Evolutionary conservation across 345 rosid species (phyloP).

Genomic region (Sisymbrium irio): DNA sequence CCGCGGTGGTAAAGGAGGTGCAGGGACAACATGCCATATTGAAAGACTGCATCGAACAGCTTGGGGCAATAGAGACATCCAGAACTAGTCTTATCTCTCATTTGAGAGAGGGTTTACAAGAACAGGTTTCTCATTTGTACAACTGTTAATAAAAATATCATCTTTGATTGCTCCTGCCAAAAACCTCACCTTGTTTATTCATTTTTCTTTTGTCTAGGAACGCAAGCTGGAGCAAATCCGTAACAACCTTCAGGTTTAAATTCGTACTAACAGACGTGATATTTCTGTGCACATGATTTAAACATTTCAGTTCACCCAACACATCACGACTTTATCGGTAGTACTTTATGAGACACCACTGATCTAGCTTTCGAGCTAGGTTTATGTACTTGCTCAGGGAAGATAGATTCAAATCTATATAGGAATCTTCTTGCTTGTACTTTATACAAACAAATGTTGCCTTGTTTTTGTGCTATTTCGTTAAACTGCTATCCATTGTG

Average conservation of each 20-base stretch:
- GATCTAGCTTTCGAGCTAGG: conserved; percentile 9
- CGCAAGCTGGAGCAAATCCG: conserved; percentile 71
- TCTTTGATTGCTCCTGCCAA: conserved; percentile 19
- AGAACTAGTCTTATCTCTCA: conserved; percentile 67
- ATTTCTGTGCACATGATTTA: neutral
- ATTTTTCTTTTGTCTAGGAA: conserved; percentile 45
- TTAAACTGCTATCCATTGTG: neutral
- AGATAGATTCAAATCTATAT: neutral
- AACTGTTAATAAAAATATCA: neutral
- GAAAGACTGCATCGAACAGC: conserved; percentile 71
- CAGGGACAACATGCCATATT: conserved; percentile 69
- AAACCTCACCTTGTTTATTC: neutral
- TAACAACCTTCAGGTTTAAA: conserved; percentile 75
- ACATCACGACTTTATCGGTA: neutral
- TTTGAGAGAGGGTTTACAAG: conserved; percentile 81
- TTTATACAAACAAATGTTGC: neutral
- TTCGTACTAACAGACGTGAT: neutral
- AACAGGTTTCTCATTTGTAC: conserved; percentile 57
- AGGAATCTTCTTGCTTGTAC: neutral
- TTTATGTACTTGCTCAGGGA: neutral
- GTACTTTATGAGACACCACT: neutral
- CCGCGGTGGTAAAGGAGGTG: conserved; percentile 61
- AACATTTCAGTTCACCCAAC: neutral
- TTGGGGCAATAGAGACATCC: conserved; percentile 57
- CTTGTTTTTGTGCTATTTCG: neutral